Base-by-base conservation (phyloP, 2,329 filamentous ascomycete species). In the Chaetomium sp. region DNA sequence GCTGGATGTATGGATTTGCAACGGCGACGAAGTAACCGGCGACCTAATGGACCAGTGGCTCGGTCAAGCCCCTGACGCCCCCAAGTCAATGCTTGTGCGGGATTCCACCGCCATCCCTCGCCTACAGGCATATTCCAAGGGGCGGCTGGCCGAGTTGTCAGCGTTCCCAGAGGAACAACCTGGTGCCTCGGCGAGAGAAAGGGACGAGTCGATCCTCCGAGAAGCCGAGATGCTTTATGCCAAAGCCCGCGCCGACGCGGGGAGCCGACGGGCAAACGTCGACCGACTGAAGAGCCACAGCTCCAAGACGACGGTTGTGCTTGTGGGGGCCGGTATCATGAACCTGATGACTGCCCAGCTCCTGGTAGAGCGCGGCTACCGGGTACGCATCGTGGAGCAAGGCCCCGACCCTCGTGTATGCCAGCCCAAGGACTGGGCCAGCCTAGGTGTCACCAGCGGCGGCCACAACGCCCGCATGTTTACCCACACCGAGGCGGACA, bases 401-500 rank as follows among this genome's bases (percentile, higher is more conserved):
- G 49, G 10, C 16, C 49, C 49, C 12, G 53, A 55, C 19, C 53
- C 51, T 16, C 53, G 53, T 12, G 27, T 29, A 5, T 29, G 23
- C 19, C 53, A 55, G 12, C 53, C 29, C n/a, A 21, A 33, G 27
- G 53, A 55, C 53, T 55, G 53, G 53, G 35, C 19, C 16, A 21
- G 16, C 53, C 53, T 55, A 4, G 53, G 53, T 8, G 53, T 55
- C 27, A 55, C 53, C 6, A 55, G 53, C 31, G 53, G 53, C 29
- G 53, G 53, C 16, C 53, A 55, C 29, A 55, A 55, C 13, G 53
- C 53, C 27, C 53, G 53, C 29, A 55, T 55, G 53, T 55, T 55
- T 13, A 55, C 53, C 27, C n/a, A 55, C 53, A 55, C 53, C 19
- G 53, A 55, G 53, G 53, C 53, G 12, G 53, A 55, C 27, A 55